phyloP scores from a whole-genome alignment of 1,139 yeast genomes.

The Geotrichum restrictum region DNA sequence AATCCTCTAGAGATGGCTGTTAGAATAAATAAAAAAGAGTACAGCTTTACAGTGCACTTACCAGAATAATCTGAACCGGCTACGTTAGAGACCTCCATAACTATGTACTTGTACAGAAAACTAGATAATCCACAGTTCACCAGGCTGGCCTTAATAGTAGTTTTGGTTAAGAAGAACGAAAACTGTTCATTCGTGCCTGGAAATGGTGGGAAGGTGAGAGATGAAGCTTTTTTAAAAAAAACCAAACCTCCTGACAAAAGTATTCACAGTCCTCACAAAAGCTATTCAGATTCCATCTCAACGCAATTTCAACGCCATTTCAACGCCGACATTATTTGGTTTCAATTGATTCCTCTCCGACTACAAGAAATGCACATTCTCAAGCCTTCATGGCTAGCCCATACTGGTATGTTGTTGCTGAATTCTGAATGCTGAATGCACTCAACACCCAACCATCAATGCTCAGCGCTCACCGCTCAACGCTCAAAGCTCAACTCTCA shows the following conservation, averaged over 20 bases:
- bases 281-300: too few species aligned
- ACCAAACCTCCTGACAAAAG: conserved; percentile 1
- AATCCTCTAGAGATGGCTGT: conserved; percentile 47
- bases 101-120: neutral
- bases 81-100: conserved; percentile 5
- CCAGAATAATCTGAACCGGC: conserved; percentile 19
- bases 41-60: neutral
- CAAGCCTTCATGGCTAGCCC: conserved; percentile 82
- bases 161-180: too few species aligned
- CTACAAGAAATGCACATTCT: conserved; percentile 58
- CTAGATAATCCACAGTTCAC: neutral
- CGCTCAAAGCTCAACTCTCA: too few species aligned
- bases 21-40: neutral
- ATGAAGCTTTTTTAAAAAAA: neutral
- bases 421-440: neutral
- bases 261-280: neutral
- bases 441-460: neutral
- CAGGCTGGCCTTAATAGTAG: too few species aligned
- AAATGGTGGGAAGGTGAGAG: neutral
- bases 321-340: neutral
- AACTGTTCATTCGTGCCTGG: too few species aligned
- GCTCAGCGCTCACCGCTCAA: neutral
- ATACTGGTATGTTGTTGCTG: conserved; percentile 52
- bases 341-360: too few species aligned
- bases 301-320: neutral